Conservation (phyloP, 495 filamentous ascomycete genomes). For the Lineolata rhizophorae region DNA sequence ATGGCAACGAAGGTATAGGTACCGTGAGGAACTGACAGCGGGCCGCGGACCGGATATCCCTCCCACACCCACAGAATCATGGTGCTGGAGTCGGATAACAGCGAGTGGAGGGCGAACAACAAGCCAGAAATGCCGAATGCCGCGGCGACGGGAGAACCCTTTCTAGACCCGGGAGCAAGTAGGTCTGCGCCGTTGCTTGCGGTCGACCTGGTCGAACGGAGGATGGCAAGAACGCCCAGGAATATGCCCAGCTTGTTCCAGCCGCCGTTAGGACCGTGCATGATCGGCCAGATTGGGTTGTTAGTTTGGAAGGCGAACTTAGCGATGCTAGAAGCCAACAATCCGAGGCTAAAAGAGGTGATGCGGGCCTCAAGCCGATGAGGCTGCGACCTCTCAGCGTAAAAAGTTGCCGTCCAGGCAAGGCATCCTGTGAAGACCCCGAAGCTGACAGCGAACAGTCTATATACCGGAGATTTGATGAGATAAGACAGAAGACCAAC, state of each 20-base stretch:
- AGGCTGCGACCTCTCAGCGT: slow-evolving; percentile 52
- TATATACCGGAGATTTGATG: slow-evolving; percentile 45
- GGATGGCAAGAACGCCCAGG: slow-evolving; percentile 51
- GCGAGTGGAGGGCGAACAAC: slow-evolving; percentile 78
- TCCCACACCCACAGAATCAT: slow-evolving; percentile 99
- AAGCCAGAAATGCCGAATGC: slow-evolving; percentile 63
- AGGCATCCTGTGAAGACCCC: slow-evolving; percentile 58
- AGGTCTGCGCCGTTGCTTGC: slow-evolving; percentile 8
- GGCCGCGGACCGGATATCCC: slow-evolving; percentile 79
- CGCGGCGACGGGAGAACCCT: slow-evolving; percentile 50
- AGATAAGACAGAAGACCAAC: slow-evolving; percentile 61
- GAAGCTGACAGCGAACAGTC: slow-evolving; percentile 63
- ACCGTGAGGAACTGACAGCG: slow-evolving; percentile 73
- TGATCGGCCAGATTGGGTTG: slow-evolving; percentile 92
- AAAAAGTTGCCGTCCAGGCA: slow-evolving; percentile 61
- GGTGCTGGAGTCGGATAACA: slow-evolving; percentile 91
- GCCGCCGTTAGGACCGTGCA: slow-evolving; percentile 74
- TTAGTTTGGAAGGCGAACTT: slow-evolving; percentile 95
- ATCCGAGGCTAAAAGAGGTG: slow-evolving; percentile 56
- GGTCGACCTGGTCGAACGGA: slow-evolving; percentile 21
- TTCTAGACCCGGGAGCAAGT: slow-evolving; percentile 14
- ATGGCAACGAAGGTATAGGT: slow-evolving; percentile 67
- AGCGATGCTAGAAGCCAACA: slow-evolving; percentile 64
- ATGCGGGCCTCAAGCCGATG: slow-evolving; percentile 59
- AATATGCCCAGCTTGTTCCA: slow-evolving; percentile 70